Base-by-base conservation (phyloP, 2,329 filamentous ascomycete genomes). In the Escovopsis sp. region DNA sequence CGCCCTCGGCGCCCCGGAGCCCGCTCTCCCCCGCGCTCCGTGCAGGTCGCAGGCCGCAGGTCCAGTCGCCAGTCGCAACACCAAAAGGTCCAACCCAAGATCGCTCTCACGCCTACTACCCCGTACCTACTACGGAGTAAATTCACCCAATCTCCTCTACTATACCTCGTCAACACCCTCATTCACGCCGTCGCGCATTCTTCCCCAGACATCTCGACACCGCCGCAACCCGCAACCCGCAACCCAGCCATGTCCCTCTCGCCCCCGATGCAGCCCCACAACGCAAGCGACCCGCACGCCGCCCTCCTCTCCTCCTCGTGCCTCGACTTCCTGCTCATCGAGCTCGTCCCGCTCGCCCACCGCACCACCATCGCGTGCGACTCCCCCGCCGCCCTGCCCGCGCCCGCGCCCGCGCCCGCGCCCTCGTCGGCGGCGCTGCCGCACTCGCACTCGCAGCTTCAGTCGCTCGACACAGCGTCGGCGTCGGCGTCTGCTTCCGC, bases 271-370 rank as follows among this genome's bases (percentile, higher is more conserved):
- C 79, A 80, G 2, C 76, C 78, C 12, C 81, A 76, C 67, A 82
- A 80, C 61, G 69, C 78, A 52, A 73, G 73, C 50, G 86, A 94
- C 63, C 82, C 85, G 33, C 71, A 71, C 46, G 82, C 83, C 45
- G 77, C 78, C 47, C 84, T 88, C 65, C 72, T 95, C 53, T 82
- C 76, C 65, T 77, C 82, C 44, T 91, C 89, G 39, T 87, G 84
- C 59, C 78, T 98, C 54, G 91, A 98, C 63, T 82, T 98, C 53
- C 76, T 98, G 44, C 76, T 98, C 53, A 96, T 96, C 59, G 91
- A 98, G 67, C 77, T 98, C 43, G 91, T 98, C 12, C 91, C 91
- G 34, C 82, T 96, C 69, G 85, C 89, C 5, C 86, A 93, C 62
- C 80, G 91, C 50, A 73, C 96, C 48, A 80, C 85, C 19, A 75